Percentiles rank a stretch among this genome's conserved stretches.
These are phyloP conservation scores for Excoecaria agallocha DNA, from an alignment of 345 rosid genomes.

Conservation along the genomic window DNA sequence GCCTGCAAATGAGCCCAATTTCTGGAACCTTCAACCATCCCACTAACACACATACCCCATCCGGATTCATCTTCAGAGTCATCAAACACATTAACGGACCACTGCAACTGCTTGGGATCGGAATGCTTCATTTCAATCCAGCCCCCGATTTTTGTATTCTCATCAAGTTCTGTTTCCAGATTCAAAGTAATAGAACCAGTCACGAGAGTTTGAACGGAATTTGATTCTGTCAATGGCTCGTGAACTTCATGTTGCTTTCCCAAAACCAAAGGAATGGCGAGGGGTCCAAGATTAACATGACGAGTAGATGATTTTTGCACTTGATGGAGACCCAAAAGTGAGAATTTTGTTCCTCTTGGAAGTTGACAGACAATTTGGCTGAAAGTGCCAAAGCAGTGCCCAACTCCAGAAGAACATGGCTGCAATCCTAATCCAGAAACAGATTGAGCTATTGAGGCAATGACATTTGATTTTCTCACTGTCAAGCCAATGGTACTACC, in stretches of 20 bases:
- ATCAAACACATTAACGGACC: slow-evolving; percentile 61
- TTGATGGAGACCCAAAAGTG: slow-evolving; percentile 58
- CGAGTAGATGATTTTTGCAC: slow-evolving; percentile 33
- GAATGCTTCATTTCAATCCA: slow-evolving; percentile 74
- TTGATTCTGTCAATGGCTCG: slow-evolving; percentile 24
- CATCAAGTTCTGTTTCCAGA: slow-evolving; percentile 65
- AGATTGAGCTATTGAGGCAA: slow-evolving; percentile 66
- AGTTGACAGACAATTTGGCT: slow-evolving; percentile 66
- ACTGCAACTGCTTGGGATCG: slow-evolving; percentile 41
- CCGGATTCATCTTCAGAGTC: slow-evolving; percentile 61
- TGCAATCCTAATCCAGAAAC: slow-evolving; percentile 42
- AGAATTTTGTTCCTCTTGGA: slow-evolving; percentile 52
- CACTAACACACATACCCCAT: slow-evolving; percentile 74
- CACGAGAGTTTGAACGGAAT: slow-evolving; percentile 21
- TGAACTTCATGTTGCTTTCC: slow-evolving; percentile 25
- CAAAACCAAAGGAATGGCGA: slow-evolving; percentile 50
- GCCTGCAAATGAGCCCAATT: slow-evolving; percentile 49
- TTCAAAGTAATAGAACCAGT: slow-evolving; percentile 52
- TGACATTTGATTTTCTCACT: slow-evolving; percentile 53
- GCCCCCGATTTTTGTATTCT: slow-evolving; percentile 52
- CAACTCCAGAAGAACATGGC: slow-evolving; percentile 22
- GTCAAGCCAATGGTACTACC: slow-evolving; percentile 65
- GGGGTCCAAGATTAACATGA: slow-evolving; percentile 39
- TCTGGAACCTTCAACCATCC: slow-evolving; percentile 41
- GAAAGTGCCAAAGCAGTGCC: slow-evolving; percentile 55